Evolutionary conservation across 257 asterid genomes (phyloP), one percentile per base, ranked within the genome.

Genomic region (Ehretia macrophylla): DNA sequence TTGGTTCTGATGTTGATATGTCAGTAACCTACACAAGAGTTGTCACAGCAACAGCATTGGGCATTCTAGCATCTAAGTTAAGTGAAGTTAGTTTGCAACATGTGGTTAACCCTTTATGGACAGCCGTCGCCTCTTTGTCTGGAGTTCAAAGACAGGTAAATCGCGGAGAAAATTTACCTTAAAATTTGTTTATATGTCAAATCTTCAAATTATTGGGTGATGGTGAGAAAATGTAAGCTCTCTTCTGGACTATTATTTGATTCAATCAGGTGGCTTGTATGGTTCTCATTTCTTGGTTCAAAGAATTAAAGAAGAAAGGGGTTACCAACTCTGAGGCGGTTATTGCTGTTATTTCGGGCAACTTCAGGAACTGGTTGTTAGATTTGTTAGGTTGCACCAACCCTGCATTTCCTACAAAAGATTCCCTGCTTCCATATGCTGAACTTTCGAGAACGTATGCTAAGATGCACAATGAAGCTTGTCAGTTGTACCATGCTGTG

Each of bases 101-200:
- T 65, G 84, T 89, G 48, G 77, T 83, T 62, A 94, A 83, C 47
- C 94, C 99, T 1, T 45, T 93, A 58, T 81, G 96, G 99, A 87
- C 69, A 51, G 97, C 94, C 54, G 75, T 93, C 64, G 82, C 76
- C 72, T 89, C 99, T 32, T 55, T 77, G 18, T 89, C 97, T 64
- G 99, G 99, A 64, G 99, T 93, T 77, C 99, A 86, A 77, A 80
- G 99, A 11, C 97, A 93, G 97, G 99, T 93, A 74, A 56, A 17
- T 2, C 14, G 11, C 6, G 44, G 47, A 10, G 12, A 42, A 42
- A 42, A 42, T 10, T 10, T 3, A 11, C 8, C 8, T 10, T 42
- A 38, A 38, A 38, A 38, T 42, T 10, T 10, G 3, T 42, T 42
- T 42, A 42, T 10, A 14, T 42, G 16, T 10, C 11, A 42, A 42